Evolutionary conservation across 176 grass and related monocot genomes (phyloP), one percentile per base, ranked within the genome.

Genomic region (Oryza meyeriana): DNA sequence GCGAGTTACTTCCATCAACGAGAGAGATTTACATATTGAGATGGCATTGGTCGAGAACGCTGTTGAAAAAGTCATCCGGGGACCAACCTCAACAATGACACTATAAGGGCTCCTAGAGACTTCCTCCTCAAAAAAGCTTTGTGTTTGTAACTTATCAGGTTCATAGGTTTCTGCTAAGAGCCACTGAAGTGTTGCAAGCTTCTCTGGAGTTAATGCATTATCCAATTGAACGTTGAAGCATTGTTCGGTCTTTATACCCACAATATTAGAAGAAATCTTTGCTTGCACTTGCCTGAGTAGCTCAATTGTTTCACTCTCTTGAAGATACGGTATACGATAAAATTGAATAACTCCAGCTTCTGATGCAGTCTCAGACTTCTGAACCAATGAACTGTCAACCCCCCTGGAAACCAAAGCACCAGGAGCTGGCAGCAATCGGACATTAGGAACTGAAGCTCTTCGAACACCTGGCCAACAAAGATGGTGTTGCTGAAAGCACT

Each of bases 11-110:
- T 97, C 91, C 3, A 74, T 84, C 52, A 97, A 85, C 8, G 89
- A 89, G 36, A 92, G 87, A 62, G 94, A 86, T 75, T 90, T 85
- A 70, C 91, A 97, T n/a, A 97, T 87, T 6, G 91, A 97, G 13
- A 97, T 91, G 25, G 89, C 91, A 90, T 94, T 94, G 55, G 79
- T 84, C 11, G 94, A 97, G 85, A 92, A 94, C n/a, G 94, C 89
- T 48, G 91, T 97, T 29, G 89, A 88, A 74, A 97, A 97, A 40
- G 94, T 92, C 94, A 97, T 94, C 71, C 89, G 82, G 11, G 94
- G 94, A 61, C 94, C 94, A 18, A 97, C 94, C 69, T 97, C 91
- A 71, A 97, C 66, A 50, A 97, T 64, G 16, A 86, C 62, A 64
- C 74, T 14, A 85, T 8, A 8, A 78, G 66, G 69, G 74, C 33